Evolutionary conservation across 2,329 filamentous ascomycete genomes (phyloP), one percentile per base, ranked within the genome.

Genomic region (Neophaeococcomyces aloes): DNA sequence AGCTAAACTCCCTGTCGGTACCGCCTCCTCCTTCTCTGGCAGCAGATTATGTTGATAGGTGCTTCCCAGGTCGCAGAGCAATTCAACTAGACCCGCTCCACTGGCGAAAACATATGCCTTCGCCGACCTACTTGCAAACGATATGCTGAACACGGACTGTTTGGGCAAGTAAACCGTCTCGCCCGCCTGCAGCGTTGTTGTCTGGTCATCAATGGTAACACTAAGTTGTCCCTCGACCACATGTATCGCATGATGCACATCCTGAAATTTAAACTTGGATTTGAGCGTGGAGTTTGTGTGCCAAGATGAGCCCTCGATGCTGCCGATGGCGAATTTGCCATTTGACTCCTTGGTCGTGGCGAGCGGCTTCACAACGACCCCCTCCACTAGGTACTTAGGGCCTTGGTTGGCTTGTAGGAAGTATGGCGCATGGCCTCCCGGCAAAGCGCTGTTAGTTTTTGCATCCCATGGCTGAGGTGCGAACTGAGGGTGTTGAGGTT

Each of bases 291-390:
- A 46, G 45, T 70, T 69, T 0, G 59, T 47, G 42, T 56, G 59
- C 1, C 61, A 68, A 0, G 60, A 62, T 29, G 47, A 49, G 11
- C 47, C 47, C 50, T 76, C 72, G 25, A 78, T 66, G 42, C 68
- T 70, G 1, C 68, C 71, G 45, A 78, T 75, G 7, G 70, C 64
- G 44, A 75, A 77, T 36, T 65, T 68, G 0, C 67, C 69, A 19
- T 58, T 57, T 21, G 65, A 68, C 52, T 77, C 69, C 17, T 57
- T 55, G 2, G 68, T 68, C 3, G 65, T 68, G 38, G 71, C 65
- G 23, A 77, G 66, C 0, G 74, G 72, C 18, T 71, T 53, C 0
- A 63, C 63, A 31, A 74, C 53, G 11, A 68, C 60, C 0, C 71
- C 71, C 0, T 68, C 71, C 1, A 66, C 52, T 3, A 69, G 50